These are phyloP conservation scores for Strobilomyces dryophilus DNA, from an alignment of 768 basidiomycete genomes.

Conservation along the genomic window DNA sequence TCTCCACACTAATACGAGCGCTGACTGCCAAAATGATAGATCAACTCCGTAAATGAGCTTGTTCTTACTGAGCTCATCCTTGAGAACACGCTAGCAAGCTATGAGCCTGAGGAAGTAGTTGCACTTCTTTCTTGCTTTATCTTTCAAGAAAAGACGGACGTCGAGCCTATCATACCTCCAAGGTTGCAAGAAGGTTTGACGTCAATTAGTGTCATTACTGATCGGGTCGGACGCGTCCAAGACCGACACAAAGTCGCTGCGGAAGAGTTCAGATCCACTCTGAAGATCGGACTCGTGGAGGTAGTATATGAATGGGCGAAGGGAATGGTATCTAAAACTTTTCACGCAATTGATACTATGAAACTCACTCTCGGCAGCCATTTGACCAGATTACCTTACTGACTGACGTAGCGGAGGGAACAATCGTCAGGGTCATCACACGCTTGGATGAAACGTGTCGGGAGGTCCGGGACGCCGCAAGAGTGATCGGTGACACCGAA, in stretches of 20 bases:
- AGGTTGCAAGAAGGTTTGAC: constrained; percentile 79
- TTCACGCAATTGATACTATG: neutral
- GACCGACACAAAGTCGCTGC: constrained; percentile 72
- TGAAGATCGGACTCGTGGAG: constrained; percentile 91
- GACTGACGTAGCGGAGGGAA: constrained; percentile 95
- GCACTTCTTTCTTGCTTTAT: constrained; percentile 95
- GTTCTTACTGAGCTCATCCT: constrained; percentile 94
- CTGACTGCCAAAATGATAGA: constrained; percentile 45
- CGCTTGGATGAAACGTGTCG: constrained; percentile 95
- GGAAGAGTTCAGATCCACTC: constrained; percentile 70
- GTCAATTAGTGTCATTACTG: constrained; percentile 71
- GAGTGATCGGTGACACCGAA: constrained; percentile 94
- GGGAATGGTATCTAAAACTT: constrained; percentile 75
- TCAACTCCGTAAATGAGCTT: constrained; percentile 97
- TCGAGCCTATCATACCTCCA: constrained; percentile 76
- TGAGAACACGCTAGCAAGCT: constrained; percentile 87
- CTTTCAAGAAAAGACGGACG: constrained; percentile 96
- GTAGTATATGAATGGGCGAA: constrained; percentile 99
- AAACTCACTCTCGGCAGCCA: constrained; percentile 50
- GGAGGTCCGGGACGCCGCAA: constrained; percentile 94
- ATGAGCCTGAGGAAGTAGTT: constrained; percentile 94
- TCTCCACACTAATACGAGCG: neutral
- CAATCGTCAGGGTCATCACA: constrained; percentile 94
- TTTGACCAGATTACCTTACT: constrained; percentile 91
- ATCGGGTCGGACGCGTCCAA: constrained; percentile 77